Evolutionary conservation across 768 basidiomycete genomes (phyloP).

Genomic region (Lactarius psammicola): DNA sequence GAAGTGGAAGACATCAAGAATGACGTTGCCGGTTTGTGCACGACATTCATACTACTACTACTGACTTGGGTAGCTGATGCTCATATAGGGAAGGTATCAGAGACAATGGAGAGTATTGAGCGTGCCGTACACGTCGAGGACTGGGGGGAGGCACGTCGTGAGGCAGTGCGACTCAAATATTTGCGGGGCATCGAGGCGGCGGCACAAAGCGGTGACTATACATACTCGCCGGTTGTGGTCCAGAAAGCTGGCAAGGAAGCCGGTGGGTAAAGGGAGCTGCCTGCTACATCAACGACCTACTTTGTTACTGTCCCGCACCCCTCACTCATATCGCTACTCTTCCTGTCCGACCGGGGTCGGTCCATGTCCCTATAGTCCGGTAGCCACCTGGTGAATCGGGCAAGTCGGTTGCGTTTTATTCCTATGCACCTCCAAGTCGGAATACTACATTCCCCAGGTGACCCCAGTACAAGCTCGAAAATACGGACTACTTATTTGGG

Average conservation of each 20-base stretch:
- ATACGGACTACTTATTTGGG: too few species aligned
- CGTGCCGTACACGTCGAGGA: conserved; percentile 48
- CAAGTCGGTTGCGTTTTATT: too few species aligned
- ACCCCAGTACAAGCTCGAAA: too few species aligned
- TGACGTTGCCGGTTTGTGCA: conserved; percentile 53
- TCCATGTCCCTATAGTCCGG: too few species aligned
- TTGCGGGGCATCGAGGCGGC: conserved; percentile 61
- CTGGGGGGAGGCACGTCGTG: conserved; percentile 56
- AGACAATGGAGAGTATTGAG: conserved; percentile 48
- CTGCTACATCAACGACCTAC: not conserved
- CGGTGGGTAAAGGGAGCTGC: not conserved
- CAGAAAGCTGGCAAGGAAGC: not conserved
- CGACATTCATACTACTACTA: not conserved
- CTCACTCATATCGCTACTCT: too few species aligned
- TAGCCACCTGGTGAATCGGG: too few species aligned
- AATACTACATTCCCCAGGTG: too few species aligned
- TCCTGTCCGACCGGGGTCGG: too few species aligned
- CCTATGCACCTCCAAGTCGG: too few species aligned
- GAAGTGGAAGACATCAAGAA: conserved; percentile 52
- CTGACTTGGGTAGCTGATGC: not conserved
- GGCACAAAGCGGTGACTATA: conserved; percentile 34
- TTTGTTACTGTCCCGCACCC: too few species aligned
- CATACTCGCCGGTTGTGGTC: not conserved
- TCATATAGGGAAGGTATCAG: conserved; percentile 50
- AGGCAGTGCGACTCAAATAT: conserved; percentile 72